These are phyloP conservation scores for Filobasidium uniguttulatum DNA, from an alignment of 1,284 basidiomycete genomes.

Conservation along the genomic window DNA sequence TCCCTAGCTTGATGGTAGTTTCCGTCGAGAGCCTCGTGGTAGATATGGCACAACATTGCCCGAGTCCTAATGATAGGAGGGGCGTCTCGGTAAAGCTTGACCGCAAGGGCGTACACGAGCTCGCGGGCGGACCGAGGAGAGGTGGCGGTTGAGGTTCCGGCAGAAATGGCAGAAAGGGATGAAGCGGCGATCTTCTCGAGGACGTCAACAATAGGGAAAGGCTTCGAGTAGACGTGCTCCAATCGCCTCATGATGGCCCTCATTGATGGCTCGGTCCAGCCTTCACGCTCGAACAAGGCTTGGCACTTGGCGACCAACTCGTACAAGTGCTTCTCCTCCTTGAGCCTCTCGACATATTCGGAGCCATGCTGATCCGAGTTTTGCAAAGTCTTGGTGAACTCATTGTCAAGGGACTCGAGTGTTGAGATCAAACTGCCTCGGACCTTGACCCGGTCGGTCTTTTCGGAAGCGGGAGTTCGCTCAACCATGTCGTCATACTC, in stretches of 20 bases:
- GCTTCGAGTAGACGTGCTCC: conserved; percentile 98
- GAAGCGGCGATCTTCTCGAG: conserved; percentile 57
- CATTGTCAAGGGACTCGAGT: conserved; percentile 92
- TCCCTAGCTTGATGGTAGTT: conserved; percentile 95
- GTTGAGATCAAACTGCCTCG: conserved; percentile 88
- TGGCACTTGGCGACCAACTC: conserved; percentile 84
- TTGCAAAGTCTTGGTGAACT: conserved; percentile 95
- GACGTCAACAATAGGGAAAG: conserved; percentile 81
- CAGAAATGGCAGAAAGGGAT: conserved; percentile 43
- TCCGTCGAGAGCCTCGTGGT: conserved; percentile 90
- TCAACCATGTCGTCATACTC: conserved; percentile 90
- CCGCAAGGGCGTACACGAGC: conserved; percentile 78
- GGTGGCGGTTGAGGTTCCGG: conserved; percentile 46
- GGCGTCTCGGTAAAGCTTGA: conserved; percentile 83
- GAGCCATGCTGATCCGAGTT: conserved; percentile 97
- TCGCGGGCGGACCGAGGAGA: conserved; percentile 45
- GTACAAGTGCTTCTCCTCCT: conserved; percentile 91
- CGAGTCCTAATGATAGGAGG: conserved; percentile 85
- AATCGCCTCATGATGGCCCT: conserved; percentile 87
- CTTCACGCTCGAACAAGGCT: conserved; percentile 71
- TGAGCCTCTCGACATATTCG: conserved; percentile 90
- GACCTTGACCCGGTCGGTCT: conserved; percentile 41
- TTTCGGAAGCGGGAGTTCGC: conserved; percentile 48
- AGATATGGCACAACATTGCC: conserved; percentile 95
- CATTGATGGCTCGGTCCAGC: conserved; percentile 61